These are phyloP conservation scores for Lignosus rhinocerotis DNA, from an alignment of 1,284 basidiomycete species.

Conservation along the genomic window DNA sequence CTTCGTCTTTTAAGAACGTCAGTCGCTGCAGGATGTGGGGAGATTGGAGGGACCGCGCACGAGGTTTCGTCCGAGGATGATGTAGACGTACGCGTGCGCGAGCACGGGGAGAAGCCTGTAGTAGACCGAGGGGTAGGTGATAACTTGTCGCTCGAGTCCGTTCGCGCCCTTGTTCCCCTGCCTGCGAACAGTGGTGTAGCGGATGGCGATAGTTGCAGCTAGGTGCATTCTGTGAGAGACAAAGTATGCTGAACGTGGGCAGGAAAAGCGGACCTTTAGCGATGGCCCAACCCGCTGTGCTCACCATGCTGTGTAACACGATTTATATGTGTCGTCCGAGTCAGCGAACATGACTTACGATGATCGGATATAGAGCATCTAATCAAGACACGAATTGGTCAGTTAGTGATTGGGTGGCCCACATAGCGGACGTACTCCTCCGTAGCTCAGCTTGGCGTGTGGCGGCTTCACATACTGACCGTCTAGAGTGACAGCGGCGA, in stretches of 20 bases:
- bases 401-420: background rate
- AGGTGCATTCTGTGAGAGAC: no score
- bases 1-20: constrained; percentile 37
- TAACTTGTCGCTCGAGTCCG: constrained; percentile 65
- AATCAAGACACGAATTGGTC: background rate
- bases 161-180: constrained; percentile 58
- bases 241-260: no score
- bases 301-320: constrained; percentile 54
- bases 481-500: constrained; percentile 68
- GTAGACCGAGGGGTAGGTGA: constrained; percentile 71
- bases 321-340: background rate
- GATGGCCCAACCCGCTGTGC: constrained; percentile 56
- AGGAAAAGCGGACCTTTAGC: constrained; percentile 48
- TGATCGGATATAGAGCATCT: constrained; percentile 75
- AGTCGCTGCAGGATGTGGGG: background rate
- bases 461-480: constrained; percentile 71
- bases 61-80: constrained; percentile 62
- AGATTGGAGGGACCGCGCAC: constrained; percentile 37
- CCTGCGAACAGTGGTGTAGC: constrained; percentile 73
- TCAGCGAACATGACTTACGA: constrained; percentile 36
- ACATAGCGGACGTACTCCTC: constrained; percentile 51
- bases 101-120: constrained; percentile 72
- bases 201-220: constrained; percentile 73
- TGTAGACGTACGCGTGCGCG: constrained; percentile 71
- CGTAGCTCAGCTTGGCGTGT: constrained; percentile 76